Evolutionary conservation across 2,329 filamentous ascomycete genomes (phyloP).

Genomic region (Aspergillus brunneoviolaceus): DNA sequence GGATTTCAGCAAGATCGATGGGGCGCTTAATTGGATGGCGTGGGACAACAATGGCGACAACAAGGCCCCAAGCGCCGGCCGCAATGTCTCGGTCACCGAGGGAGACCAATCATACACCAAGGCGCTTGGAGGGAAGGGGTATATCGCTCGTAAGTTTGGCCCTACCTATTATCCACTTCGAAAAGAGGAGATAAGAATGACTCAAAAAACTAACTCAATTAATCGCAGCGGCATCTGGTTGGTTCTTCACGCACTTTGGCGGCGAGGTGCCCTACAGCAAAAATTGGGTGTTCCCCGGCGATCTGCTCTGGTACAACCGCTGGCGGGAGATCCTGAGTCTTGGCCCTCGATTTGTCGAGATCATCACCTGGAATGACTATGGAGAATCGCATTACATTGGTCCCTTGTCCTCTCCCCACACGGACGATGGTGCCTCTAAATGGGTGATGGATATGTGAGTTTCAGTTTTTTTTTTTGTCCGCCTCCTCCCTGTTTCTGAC

Average conservation of each 20-base stretch:
- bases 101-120: constrained; percentile 37
- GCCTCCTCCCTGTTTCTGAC: too few species aligned
- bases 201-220: neutral
- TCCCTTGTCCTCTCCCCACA: constrained; percentile 45
- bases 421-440: constrained; percentile 45
- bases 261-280: constrained; percentile 49
- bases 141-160: constrained; percentile 47
- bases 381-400: constrained; percentile 58
- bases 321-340: constrained; percentile 46
- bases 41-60: constrained; percentile 49
- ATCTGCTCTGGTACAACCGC: constrained; percentile 46
- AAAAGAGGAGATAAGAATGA: too few species aligned
- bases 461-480: too few species aligned
- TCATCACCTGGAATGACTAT: constrained; percentile 53
- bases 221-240: constrained; percentile 43
- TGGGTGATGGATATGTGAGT: constrained; percentile 52
- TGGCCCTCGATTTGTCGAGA: constrained; percentile 51
- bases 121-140: constrained; percentile 43
- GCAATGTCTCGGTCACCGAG: constrained; percentile 42
- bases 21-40: constrained; percentile 46
- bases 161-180: neutral
- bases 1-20: constrained; percentile 41
- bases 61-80: constrained; percentile 48
- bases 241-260: constrained; percentile 56
- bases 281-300: constrained; percentile 53